phyloP scores from a whole-genome alignment of 371 early-diverging fungal species.

The Mortierella sp. region DNA sequence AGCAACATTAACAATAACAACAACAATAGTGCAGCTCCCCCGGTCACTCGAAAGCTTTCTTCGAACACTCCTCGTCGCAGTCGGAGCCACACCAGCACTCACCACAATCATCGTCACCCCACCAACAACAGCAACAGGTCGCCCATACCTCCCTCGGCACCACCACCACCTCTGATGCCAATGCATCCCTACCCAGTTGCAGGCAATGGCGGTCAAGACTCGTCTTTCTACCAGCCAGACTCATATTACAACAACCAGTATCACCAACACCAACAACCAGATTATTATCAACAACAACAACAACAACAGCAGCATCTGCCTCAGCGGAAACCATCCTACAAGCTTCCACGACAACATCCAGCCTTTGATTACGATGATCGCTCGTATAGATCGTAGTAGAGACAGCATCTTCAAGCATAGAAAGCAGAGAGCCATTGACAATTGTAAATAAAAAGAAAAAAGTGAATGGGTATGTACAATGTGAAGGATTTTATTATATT shows the following conservation, averaged over 20 bases:
- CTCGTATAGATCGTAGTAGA: neutral
- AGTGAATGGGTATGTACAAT: neutral
- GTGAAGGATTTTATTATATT: neutral
- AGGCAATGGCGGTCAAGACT: neutral
- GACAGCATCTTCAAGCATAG: neutral
- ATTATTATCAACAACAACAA: neutral
- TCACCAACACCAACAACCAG: neutral
- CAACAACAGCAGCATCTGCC: neutral
- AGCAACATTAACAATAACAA: no score
- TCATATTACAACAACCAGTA: neutral
- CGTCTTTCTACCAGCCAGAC: neutral
- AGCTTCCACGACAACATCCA: neutral
- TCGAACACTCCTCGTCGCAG: conserved; percentile 4
- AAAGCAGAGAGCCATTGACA: neutral
- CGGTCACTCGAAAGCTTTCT: neutral
- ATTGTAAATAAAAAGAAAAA: neutral
- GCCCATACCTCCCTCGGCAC: neutral
- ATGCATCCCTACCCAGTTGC: neutral
- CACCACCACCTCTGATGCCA: neutral
- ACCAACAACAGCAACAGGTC: neutral
- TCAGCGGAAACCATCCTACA: neutral
- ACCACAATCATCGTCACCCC: neutral
- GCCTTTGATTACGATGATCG: neutral
- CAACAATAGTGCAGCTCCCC: neutral
- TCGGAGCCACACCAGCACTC: conserved; percentile 2